Base-by-base conservation (phyloP, 306 rosid genomes). In the Trifolium fragiferum region DNA sequence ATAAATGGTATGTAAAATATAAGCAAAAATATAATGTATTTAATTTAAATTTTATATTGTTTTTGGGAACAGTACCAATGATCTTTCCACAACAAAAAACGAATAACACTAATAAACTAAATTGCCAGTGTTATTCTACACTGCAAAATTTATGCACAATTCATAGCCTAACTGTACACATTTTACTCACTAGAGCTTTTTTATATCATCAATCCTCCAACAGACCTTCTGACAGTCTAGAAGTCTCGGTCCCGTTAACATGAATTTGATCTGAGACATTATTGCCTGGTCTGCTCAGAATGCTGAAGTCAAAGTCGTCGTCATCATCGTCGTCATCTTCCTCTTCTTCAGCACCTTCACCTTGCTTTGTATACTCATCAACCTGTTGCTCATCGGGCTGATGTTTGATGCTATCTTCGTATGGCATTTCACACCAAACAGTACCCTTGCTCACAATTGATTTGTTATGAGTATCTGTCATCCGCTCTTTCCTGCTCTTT, bases 181-280 rank as follows among this genome's bases (percentile, higher is more conserved):
- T 76, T 72, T 49, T 12, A 69, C 35, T 46, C 41, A 1, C 8
- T 46, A 57, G 12, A 37, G 55, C 49, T 69, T 73, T 14, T 69
- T 73, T 14, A 38, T 15, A 69, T 27, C 47, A 65, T 84, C 76
- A 90, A 60, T 87, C 89, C 76, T 86, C 96, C 59, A 90, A 92
- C 80, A 92, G 84, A 54, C 88, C 92, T 76, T 81, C 97, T 1
- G 96, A 83, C 23, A 94, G 40, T 47, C 77, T 76, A 10, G 89
- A 87, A 35, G 97, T 84, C 78, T 92, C 89, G 5, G 97, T 94
- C 38, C 99, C 99, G 68, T 94, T 94, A 58, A 94, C 97, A 83
- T 72, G 95, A 73, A 92, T 88, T 69, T 88, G 88, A 71, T 83
- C 69, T 4, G 96, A 70, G 20, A 46, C 23, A 47, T 84, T 84